phyloP scores from a whole-genome alignment of 495 filamentous ascomycete species.

The Stereocaulon alpinum region DNA sequence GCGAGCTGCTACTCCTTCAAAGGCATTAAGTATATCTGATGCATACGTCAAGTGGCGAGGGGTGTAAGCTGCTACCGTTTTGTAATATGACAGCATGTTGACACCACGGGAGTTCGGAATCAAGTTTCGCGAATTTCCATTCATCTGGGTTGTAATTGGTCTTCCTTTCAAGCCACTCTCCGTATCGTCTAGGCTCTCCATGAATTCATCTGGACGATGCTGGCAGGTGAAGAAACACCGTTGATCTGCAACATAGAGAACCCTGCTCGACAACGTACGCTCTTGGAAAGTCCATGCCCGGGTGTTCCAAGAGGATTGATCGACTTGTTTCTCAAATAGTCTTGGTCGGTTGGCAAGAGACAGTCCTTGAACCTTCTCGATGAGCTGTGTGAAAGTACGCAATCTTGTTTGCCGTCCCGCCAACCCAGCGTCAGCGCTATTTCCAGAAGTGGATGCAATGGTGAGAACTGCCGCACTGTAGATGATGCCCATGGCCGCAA shows the following conservation, averaged over 20 bases:
- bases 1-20: conserved; percentile 12
- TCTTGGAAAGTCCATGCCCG: conserved; percentile 26
- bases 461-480: conserved; percentile 19
- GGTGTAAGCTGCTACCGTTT: conserved; percentile 14
- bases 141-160: neutral
- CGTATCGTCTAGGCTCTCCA: conserved; percentile 10
- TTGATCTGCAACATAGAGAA: conserved; percentile 27
- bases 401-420: conserved; percentile 6
- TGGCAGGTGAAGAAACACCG: conserved; percentile 33
- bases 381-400: conserved; percentile 9
- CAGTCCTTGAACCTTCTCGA: conserved; percentile 10
- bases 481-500: conserved; percentile 19
- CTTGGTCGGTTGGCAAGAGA: conserved; percentile 9
- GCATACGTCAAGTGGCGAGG: conserved; percentile 12
- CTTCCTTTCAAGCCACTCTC: conserved; percentile 11
- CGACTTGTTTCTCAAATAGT: conserved; percentile 3
- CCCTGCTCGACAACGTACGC: conserved; percentile 14
- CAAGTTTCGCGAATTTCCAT: conserved; percentile 4
- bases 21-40: conserved; percentile 22
- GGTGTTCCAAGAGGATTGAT: conserved; percentile 15
- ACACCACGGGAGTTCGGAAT: conserved; percentile 6
- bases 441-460: conserved; percentile 18
- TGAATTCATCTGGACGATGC: conserved; percentile 6
- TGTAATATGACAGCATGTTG: conserved; percentile 11
- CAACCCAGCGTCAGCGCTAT: conserved; percentile 11